Evolutionary conservation across 176 grass and related monocot genomes (phyloP).

Genomic region (Puccinellia tenuiflora): DNA sequence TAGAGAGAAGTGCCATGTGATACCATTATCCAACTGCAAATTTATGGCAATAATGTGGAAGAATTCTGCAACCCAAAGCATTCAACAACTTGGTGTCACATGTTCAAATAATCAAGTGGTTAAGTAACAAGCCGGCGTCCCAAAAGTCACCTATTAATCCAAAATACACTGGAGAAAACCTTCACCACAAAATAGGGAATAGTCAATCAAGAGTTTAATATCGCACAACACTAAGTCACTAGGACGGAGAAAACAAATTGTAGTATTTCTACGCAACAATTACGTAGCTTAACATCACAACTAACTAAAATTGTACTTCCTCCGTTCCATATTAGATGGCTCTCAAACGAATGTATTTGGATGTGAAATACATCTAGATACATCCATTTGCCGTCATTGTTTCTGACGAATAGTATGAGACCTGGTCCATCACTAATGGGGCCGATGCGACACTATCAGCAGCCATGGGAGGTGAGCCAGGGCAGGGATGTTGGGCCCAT

Average conservation of each 20-base stretch:
- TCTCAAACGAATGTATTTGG: too few species aligned
- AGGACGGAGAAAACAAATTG: background rate
- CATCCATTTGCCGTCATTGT: too few species aligned
- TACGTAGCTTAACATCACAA: background rate
- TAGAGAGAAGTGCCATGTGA: background rate
- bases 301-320: background rate
- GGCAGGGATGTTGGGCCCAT: too few species aligned
- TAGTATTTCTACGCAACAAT: background rate
- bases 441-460: too few species aligned
- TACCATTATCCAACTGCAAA: background rate
- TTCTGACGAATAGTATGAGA: too few species aligned
- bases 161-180: background rate
- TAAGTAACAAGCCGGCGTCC: background rate
- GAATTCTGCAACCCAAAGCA: background rate
- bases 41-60: background rate
- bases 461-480: too few species aligned
- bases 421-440: too few species aligned
- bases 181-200: background rate
- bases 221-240: background rate
- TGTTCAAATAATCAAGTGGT: background rate
- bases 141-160: background rate
- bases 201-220: background rate
- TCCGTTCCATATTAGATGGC: too few species aligned
- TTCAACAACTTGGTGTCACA: background rate
- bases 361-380: too few species aligned